Evolutionary conservation across 1,139 yeast species (phyloP), one percentile per base, ranked within the genome.

Genomic region (Saccharomycopsis phalli): DNA sequence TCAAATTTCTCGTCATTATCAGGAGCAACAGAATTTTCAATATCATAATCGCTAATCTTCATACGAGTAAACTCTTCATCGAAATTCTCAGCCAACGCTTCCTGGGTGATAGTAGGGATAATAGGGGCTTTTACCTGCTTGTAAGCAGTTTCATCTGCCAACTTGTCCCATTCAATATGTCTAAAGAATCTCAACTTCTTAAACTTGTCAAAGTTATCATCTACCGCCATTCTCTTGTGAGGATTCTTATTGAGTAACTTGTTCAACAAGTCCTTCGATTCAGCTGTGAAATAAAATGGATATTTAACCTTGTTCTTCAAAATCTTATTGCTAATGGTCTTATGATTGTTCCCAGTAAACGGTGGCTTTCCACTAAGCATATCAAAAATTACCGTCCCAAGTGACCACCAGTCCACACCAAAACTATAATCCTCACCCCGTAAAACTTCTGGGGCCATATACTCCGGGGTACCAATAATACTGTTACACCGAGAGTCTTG

Each of bases 361-460:
- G 98, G 98, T 1, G 98, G 97, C 36, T 80, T 71, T 0, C 98
- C 97, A 0, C 94, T 82, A 32, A 91, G 65, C 65, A 91, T 69
- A 58, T 91, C 97, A 57, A 67, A 86, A 23, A 86, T 71, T 5
- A 91, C 84, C 50, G 95, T 86, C 0, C 98, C 97, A 23, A 91
- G 65, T 0, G 96, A 86, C 94, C 97, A 91, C 94, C 96, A 91
- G 57, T 91, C 98, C 8, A 93, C 95, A 7, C 78, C 71, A 49
- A 73, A 79, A 49, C 87, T 91, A 56, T 91, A 91, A n/a, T 81
- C 77, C 48, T 80, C 76, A 20, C 95, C 95, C 40, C 74, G 74
- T 21, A 91, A 62, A 25, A 91, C 82, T 57, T 91, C 97, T 1
- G 98, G 98, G 0, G 97, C 97, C 84, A 88, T 87, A 57, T 87